Percentiles rank a stretch among this genome's conserved stretches.
Conservation (phyloP, 306 rosid species). For the Trifolium fragiferum region DNA sequence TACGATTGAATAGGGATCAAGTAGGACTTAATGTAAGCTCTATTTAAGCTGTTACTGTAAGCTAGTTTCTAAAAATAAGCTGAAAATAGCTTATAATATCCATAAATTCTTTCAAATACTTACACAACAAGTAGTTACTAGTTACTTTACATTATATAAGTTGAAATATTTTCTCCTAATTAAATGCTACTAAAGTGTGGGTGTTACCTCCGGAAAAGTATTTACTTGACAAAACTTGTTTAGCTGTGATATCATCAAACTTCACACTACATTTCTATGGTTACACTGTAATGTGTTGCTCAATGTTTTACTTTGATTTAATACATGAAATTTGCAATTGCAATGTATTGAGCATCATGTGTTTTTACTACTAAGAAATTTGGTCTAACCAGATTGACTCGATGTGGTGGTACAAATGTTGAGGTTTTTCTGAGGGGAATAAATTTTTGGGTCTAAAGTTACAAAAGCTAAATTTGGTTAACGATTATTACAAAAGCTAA, state of each 20-base stretch:
- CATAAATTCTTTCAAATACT: neutral
- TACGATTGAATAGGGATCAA: neutral
- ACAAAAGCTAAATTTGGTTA: neutral
- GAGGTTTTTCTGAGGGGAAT: neutral
- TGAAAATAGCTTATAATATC: neutral
- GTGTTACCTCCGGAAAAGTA: constrained; percentile 7
- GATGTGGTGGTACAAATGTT: neutral
- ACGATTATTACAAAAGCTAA: too few relatives aligned
- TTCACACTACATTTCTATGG: neutral
- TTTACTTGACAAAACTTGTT: constrained; percentile 10
- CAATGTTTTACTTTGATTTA: neutral
- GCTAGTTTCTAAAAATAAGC: neutral
- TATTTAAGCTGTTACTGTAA: neutral
- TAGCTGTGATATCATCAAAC: constrained; percentile 8
- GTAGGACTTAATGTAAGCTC: neutral
- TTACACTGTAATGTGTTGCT: neutral
- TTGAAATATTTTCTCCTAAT: neutral
- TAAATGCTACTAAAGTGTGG: neutral
- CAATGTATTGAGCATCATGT: neutral
- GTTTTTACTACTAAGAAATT: neutral
- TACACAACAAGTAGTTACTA: neutral
- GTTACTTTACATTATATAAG: neutral
- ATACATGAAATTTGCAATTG: neutral
- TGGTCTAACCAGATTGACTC: constrained; percentile 17
- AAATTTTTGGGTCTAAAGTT: neutral